Evolutionary conservation across 2,329 filamentous ascomycete species (phyloP), one percentile per base, ranked within the genome.

Genomic region (Aspergillus japonicus): DNA sequence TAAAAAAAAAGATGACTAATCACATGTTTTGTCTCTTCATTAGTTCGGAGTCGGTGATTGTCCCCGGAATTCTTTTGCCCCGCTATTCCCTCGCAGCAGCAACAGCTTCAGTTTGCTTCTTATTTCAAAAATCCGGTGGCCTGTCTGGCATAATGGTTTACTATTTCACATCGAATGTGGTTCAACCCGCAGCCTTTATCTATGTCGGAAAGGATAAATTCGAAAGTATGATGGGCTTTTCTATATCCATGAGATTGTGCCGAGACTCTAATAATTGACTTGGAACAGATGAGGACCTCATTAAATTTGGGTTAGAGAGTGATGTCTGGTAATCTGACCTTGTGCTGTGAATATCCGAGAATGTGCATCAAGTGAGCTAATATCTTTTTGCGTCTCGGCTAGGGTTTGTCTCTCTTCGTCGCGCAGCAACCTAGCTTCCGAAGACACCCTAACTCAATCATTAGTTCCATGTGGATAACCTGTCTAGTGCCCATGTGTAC

Each of bases 181-280:
- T 96, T 44, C 83, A 88, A 12, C 94, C 95, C 2, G 75, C 92
- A 33, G 94, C 92, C 47, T 93, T 89, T 74, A 87, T 99, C 72
- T 99, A 99, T 75, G 92, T 97, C 61, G 95, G 95, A 77, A 99
- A 98, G 78, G 95, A 99, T 82, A 99, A 99, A 80, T 93, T 95
- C 69, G 95, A 99, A 82, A 99, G 95, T 97, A 83, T 72, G 88
- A 67, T 53, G 49, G 39, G 39, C 52, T 39, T 65, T 39, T 52
- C 53, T 51, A 47, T 29, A 50, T 24, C 21, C 26, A 54, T n/a
- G 56, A 58, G 24, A 50, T n/a, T 44, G 39, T 54, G 23, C 49
- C 23, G 47, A 42, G 56, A 58, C 44, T 59, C 65, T 65, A 61
- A 69, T 51, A 39, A 48, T 59, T 33, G 47, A n/a, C 33, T 24